Percentiles rank a stretch among this genome's conserved stretches.
These are phyloP conservation scores for Alternaria longipes DNA, from an alignment of 2,329 filamentous ascomycete genomes.

Conservation along the genomic window DNA sequence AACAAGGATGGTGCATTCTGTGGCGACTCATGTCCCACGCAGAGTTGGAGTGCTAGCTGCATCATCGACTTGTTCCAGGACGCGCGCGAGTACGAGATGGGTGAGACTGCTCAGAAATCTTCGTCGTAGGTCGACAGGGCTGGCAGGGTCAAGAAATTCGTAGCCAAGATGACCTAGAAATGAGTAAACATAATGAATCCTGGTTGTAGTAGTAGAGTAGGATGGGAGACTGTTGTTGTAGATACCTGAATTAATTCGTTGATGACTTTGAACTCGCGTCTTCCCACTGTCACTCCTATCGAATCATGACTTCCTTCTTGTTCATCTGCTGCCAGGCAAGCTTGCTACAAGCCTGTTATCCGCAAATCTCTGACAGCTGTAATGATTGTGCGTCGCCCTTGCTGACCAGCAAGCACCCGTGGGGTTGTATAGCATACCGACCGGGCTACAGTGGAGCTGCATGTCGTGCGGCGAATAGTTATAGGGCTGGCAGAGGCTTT, in stretches of 20 bases:
- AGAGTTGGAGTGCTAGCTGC: conserved; percentile 95
- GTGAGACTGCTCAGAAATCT: not conserved
- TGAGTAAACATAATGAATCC: not conserved
- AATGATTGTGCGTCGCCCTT: not conserved
- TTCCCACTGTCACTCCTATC: not conserved
- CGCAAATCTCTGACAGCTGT: not conserved
- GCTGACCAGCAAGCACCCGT: not conserved
- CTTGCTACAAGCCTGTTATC: not conserved
- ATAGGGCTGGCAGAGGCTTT: not conserved
- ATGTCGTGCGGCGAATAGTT: not conserved
- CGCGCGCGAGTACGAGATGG: conserved; percentile 59
- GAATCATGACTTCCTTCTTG: not conserved
- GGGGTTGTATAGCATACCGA: not conserved
- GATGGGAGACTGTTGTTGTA: not conserved
- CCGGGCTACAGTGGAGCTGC: not conserved
- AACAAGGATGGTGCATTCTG: conserved; percentile 88
- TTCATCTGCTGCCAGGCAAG: not conserved
- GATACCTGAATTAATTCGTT: not conserved
- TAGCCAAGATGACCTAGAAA: not conserved
- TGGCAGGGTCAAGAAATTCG: not conserved
- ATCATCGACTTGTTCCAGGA: conserved; percentile 97
- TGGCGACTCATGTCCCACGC: conserved; percentile 91
- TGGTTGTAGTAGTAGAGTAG: not conserved
- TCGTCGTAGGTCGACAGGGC: conserved; percentile 4
- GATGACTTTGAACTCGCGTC: not conserved